Base-by-base conservation (phyloP, 805 yeast genomes). In the Candida palmyrensis region DNA sequence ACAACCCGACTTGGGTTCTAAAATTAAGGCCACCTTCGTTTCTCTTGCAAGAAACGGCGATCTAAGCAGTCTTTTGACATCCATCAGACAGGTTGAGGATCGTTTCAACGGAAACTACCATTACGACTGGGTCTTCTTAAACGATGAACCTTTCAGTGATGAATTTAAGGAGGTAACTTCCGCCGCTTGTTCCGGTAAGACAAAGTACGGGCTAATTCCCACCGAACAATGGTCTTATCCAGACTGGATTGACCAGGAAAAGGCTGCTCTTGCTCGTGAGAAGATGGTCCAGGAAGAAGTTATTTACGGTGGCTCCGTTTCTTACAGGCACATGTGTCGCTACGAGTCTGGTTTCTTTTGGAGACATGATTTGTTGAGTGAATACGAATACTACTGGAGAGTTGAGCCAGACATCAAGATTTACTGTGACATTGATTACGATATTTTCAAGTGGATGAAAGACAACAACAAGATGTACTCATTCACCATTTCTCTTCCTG, bases 51-150 rank as follows among this genome's bases (percentile, higher is more conserved):
- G 94, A 62, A 83, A 84, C 55, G 47, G 63, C n/a, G 95, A 85
- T 52, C 55, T 85, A 36, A 68, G 73, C 61, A 70, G 71, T 17
- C 59, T 85, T 33, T 60, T 76, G 28, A 73, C 66, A 20, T 77
- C 94, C 6, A 82, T 85, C 39, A 71, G 85, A 55, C 74, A 79
- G 30, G 73, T 89, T 35, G 97, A 90, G 61, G 97, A 88, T 57
- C 70, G 96, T 42, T 90, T 92, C 70, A 90, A 90, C 66, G 54
- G 62, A 12, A 71, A 83, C 30, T 89, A 63, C 62, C 71, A 83
- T 42, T 90, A 90, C 53, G 97, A 94, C 47, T 90, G 97, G 97
- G 92, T 88, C 18, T 92, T 90, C 57, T 68, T 90, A 48, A 90
- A 90, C 57, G 96, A 90, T 55, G 87, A 79, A 37, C 81, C 73